Evolutionary conservation across 2,329 filamentous ascomycete genomes (phyloP).

Genomic region (Paecilomyces formosus): DNA sequence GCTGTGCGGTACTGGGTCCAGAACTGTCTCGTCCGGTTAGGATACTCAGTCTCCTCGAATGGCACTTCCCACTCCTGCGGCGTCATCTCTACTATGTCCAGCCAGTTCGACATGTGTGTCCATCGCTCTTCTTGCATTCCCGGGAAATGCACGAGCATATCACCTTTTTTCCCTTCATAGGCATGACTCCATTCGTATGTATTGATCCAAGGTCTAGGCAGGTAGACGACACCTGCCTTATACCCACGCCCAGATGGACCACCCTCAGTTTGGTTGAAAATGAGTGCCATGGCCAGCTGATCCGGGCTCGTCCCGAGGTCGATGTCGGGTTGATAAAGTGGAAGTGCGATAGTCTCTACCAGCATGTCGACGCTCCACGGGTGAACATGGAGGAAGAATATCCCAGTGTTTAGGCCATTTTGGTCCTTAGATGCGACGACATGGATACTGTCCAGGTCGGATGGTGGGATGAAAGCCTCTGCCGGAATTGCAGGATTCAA

Average conservation of each 20-base stretch:
- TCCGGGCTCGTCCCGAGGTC: conserved; percentile 11
- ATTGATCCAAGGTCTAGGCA: conserved; percentile 20
- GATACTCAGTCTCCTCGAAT: conserved; percentile 15
- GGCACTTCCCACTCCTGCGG: conserved; percentile 15
- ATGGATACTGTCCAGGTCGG: conserved; percentile 20
- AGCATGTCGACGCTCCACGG: conserved; percentile 23
- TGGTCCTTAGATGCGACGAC: conserved; percentile 22
- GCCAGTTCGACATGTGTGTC: conserved; percentile 18
- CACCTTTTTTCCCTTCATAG: conserved; percentile 18
- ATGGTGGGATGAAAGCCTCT: conserved; percentile 23
- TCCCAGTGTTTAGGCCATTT: conserved; percentile 23
- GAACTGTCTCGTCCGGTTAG: conserved; percentile 10
- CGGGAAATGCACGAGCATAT: conserved; percentile 24
- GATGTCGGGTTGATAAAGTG: conserved; percentile 13
- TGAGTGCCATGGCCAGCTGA: conserved; percentile 14
- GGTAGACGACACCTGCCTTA: conserved; percentile 10
- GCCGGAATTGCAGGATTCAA: conserved; percentile 23
- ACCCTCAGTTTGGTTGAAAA: conserved; percentile 13
- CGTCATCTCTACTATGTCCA: conserved; percentile 14
- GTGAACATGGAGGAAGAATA: conserved; percentile 24
- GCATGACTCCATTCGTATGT: conserved; percentile 18
- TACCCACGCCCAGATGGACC: conserved; percentile 10
- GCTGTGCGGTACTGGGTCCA: conserved; percentile 12
- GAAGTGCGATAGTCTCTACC: conserved; percentile 17
- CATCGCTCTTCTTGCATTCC: conserved; percentile 17